phyloP scores from a whole-genome alignment of 2,329 filamentous ascomycete species.

The Cytospora paraplurivora region DNA sequence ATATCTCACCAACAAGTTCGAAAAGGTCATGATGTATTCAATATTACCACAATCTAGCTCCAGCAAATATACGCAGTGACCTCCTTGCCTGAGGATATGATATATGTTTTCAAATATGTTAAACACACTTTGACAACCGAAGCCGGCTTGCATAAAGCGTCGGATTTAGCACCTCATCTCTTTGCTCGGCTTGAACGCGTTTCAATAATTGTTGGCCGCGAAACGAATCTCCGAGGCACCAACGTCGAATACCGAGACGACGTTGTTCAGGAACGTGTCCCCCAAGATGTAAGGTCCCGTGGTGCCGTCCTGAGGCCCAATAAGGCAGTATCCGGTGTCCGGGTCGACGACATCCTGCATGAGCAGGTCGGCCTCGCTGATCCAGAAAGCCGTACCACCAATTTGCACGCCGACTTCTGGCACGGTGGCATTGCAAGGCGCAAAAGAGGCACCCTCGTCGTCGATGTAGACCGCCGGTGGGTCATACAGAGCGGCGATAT shows the following conservation, averaged over 20 bases:
- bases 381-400: slow-evolving; percentile 17
- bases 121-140: too few relatives aligned
- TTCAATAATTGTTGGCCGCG: slow-evolving; percentile 11
- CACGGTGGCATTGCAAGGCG: slow-evolving; percentile 36
- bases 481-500: slow-evolving; percentile 32
- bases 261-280: slow-evolving; percentile 26
- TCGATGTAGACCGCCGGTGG: slow-evolving; percentile 32
- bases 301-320: slow-evolving; percentile 13
- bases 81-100: too few relatives aligned
- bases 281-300: slow-evolving; percentile 22
- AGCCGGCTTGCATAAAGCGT: too few relatives aligned
- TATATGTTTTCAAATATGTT: too few relatives aligned
- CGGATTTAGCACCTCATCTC: too few relatives aligned
- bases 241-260: slow-evolving; percentile 23
- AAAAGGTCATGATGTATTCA: too few relatives aligned
- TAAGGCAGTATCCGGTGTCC: slow-evolving; percentile 3
- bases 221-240: slow-evolving; percentile 23
- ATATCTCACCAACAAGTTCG: too few relatives aligned
- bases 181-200: not conserved
- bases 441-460: slow-evolving; percentile 32
- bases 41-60: too few relatives aligned
- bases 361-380: slow-evolving; percentile 22
- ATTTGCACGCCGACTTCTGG: slow-evolving; percentile 14
- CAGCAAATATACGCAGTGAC: too few relatives aligned
- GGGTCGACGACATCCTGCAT: slow-evolving; percentile 4